These are phyloP conservation scores for Clonostachys chloroleuca DNA, from an alignment of 2,329 filamentous ascomycete species.

Conservation along the genomic window DNA sequence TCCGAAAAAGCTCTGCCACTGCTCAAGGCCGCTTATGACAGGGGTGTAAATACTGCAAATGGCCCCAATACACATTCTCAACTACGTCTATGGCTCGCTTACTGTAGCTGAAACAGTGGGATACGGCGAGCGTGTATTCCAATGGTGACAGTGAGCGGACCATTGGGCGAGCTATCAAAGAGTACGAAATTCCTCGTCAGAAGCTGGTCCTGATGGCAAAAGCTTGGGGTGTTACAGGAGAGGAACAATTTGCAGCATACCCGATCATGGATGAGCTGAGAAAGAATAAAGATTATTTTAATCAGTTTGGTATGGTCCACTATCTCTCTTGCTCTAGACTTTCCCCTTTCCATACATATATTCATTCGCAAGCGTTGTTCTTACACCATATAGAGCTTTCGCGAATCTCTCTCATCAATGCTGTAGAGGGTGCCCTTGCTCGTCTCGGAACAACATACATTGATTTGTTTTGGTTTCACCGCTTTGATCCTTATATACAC, in stretches of 20 bases:
- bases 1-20: constrained; percentile 41
- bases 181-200: constrained; percentile 49
- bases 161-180: constrained; percentile 52
- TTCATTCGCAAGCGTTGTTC: background rate
- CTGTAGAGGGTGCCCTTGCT: constrained; percentile 53
- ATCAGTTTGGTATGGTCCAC: constrained; percentile 6
- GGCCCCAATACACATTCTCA: background rate
- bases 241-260: background rate
- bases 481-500: constrained; percentile 41
- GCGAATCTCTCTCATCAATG: constrained; percentile 59
- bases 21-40: constrained; percentile 57
- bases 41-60: constrained; percentile 47
- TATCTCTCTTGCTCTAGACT: background rate
- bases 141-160: constrained; percentile 49
- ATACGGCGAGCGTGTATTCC: constrained; percentile 50
- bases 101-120: constrained; percentile 6
- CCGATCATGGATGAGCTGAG: background rate
- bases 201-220: constrained; percentile 57
- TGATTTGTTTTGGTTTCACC: constrained; percentile 50
- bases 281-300: constrained; percentile 16
- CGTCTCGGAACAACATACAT: constrained; percentile 50
- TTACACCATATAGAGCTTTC: constrained; percentile 29
- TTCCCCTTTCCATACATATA: background rate
- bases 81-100: too few species aligned
- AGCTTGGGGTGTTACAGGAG: constrained; percentile 34